Percentiles rank a stretch among this genome's conserved stretches.
These are phyloP conservation scores for Aspergillus alliaceus DNA, from an alignment of 2,329 filamentous ascomycete species.

Conservation along the genomic window DNA sequence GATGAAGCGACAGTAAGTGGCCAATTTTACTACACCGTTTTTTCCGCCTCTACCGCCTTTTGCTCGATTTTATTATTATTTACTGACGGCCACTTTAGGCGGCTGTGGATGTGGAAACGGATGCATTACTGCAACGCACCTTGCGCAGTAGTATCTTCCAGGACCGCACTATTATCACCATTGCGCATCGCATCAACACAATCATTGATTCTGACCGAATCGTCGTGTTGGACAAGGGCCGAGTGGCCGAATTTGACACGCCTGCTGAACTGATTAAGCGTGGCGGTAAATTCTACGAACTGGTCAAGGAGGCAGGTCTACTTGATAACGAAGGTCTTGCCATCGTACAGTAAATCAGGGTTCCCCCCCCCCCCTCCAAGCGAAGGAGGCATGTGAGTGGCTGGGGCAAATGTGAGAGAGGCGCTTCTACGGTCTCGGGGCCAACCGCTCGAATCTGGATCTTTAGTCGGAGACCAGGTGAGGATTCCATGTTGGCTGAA, in stretches of 20 bases:
- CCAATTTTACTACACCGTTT: slow-evolving; percentile 8
- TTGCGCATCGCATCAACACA: slow-evolving; percentile 97
- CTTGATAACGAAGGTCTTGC: slow-evolving; percentile 48
- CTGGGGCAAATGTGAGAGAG: slow-evolving; percentile 2
- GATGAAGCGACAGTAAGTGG: slow-evolving; percentile 83
- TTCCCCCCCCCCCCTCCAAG: background rate
- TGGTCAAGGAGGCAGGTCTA: slow-evolving; percentile 89
- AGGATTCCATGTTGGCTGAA: slow-evolving; percentile 3
- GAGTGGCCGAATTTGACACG: slow-evolving; percentile 89
- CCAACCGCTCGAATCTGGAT: slow-evolving; percentile 6
- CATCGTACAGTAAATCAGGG: slow-evolving; percentile 15
- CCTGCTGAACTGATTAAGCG: slow-evolving; percentile 74
- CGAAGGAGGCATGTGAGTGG: slow-evolving; percentile 6
- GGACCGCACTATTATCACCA: slow-evolving; percentile 95
- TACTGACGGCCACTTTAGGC: slow-evolving; percentile 44
- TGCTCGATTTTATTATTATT: slow-evolving; percentile 1
- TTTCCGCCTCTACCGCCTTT: slow-evolving; percentile 5
- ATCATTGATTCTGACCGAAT: slow-evolving; percentile 88
- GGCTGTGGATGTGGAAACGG: slow-evolving; percentile 69
- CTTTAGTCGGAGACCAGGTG: background rate
- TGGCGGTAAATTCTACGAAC: slow-evolving; percentile 79
- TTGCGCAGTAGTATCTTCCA: slow-evolving; percentile 69
- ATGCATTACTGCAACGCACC: slow-evolving; percentile 64
- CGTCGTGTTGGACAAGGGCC: slow-evolving; percentile 86
- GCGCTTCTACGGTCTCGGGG: background rate